A percentile compares a stretch with the other conserved stretches of the same genome.
phyloP scores from a whole-genome alignment of 495 filamentous ascomycete species.

The Talaromyces nanjingensis region DNA sequence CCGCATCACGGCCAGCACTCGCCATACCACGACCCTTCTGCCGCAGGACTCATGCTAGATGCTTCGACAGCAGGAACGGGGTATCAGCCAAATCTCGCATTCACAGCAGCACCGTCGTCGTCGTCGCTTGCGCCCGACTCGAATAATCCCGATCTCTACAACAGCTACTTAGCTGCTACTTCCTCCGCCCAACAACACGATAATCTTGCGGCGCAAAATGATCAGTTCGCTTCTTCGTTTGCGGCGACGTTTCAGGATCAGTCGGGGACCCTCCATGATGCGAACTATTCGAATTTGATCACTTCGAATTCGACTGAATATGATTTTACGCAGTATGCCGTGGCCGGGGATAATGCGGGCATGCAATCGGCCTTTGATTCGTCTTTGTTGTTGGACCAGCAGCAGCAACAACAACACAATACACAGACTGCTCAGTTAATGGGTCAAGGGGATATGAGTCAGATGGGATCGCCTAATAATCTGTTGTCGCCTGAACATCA shows the following conservation, averaged over 20 bases:
- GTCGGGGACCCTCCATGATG: constrained; percentile 23
- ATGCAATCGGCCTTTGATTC: constrained; percentile 28
- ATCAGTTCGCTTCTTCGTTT: constrained; percentile 34
- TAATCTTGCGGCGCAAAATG: constrained; percentile 26
- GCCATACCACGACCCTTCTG: constrained; percentile 29
- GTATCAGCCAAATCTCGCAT: constrained; percentile 22
- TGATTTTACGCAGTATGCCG: constrained; percentile 35
- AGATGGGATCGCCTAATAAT: constrained; percentile 68
- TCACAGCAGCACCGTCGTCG: constrained; percentile 10
- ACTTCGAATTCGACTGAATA: constrained; percentile 29
- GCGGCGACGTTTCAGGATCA: constrained; percentile 29
- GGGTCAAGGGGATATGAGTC: constrained; percentile 60
- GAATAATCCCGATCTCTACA: constrained; percentile 20
- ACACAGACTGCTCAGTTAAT: constrained; percentile 29
- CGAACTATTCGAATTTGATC: constrained; percentile 34
- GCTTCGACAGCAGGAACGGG: constrained; percentile 21
- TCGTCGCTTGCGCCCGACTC: constrained; percentile 15
- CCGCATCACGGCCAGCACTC: constrained; percentile 21
- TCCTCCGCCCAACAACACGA: constrained; percentile 19
- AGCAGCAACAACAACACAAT: constrained; percentile 32
- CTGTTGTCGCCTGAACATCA: constrained; percentile 59
- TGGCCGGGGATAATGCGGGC: constrained; percentile 24
- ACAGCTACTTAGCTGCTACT: constrained; percentile 22
- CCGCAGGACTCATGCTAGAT: constrained; percentile 28
- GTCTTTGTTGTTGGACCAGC: constrained; percentile 40